Evolutionary conservation across 2,329 filamentous ascomycete species (phyloP).

Genomic region (Stagonosporopsis tanaceti): DNA sequence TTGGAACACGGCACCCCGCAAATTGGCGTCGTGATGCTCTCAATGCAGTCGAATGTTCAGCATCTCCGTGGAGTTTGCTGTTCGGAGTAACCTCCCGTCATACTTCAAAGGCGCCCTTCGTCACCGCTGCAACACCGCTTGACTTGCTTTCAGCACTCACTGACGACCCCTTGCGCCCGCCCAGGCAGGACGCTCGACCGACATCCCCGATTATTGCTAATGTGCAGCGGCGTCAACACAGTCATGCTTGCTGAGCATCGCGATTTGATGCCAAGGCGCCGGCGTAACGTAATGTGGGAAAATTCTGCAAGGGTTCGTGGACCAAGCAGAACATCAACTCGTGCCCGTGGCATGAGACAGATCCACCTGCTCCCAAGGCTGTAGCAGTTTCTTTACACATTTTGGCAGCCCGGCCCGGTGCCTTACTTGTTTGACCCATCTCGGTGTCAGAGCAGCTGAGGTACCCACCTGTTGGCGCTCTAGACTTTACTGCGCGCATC

Average conservation of each 20-base stretch:
- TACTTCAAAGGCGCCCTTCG: constrained; percentile 18
- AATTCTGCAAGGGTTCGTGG: constrained; percentile 32
- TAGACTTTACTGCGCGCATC: constrained; percentile 32
- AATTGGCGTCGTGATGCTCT: constrained; percentile 31
- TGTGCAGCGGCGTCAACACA: constrained; percentile 30
- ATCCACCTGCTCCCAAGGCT: constrained; percentile 36
- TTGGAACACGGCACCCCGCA: constrained; percentile 34
- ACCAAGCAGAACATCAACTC: constrained; percentile 27
- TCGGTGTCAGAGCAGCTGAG: constrained; percentile 28
- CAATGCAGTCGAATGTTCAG: constrained; percentile 24
- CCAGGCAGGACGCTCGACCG: background rate
- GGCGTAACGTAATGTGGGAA: constrained; percentile 41
- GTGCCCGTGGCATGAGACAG: constrained; percentile 31
- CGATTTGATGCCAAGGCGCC: constrained; percentile 39
- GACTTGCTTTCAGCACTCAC: constrained; percentile 8
- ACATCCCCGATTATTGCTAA: constrained; percentile 29
- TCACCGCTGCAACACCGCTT: constrained; percentile 19
- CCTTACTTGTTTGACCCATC: constrained; percentile 21
- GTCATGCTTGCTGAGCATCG: constrained; percentile 23
- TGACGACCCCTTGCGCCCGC: constrained; percentile 4
- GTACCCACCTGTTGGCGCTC: constrained; percentile 41
- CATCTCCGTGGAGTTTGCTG: constrained; percentile 44
- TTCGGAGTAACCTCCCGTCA: constrained; percentile 15
- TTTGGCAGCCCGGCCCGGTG: constrained; percentile 29
- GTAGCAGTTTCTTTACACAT: constrained; percentile 34